These are phyloP conservation scores for Cucurbita ficifolia DNA, from an alignment of 306 rosid genomes.

Conservation along the genomic window DNA sequence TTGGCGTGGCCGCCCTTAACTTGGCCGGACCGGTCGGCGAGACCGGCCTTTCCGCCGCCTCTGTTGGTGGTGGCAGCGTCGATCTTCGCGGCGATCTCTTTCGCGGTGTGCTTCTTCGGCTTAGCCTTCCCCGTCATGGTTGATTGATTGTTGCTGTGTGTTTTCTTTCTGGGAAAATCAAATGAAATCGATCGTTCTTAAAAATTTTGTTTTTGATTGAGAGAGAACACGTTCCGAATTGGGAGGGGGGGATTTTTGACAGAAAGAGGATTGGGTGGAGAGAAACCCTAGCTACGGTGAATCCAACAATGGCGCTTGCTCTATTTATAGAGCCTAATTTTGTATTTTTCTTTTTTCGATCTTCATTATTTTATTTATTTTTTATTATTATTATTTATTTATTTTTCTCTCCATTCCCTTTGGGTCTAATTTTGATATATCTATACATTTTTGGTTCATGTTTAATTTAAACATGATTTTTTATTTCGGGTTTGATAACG, in stretches of 20 bases:
- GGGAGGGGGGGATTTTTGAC: neutral
- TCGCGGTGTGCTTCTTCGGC: slow-evolving; percentile 99
- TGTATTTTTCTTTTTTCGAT: too few species aligned
- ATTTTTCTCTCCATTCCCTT: too few species aligned
- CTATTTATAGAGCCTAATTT: slow-evolving; percentile 13
- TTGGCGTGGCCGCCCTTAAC: slow-evolving; percentile 95
- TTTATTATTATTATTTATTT: too few species aligned
- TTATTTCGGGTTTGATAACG: too few species aligned
- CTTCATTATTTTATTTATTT: too few species aligned
- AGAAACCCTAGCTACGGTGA: slow-evolving; percentile 4
- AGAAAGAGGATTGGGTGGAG: neutral
- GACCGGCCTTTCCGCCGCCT: slow-evolving; percentile 92
- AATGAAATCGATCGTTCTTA: neutral
- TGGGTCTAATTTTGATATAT: too few species aligned
- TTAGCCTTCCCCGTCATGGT: slow-evolving; percentile 92
- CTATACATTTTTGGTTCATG: too few species aligned
- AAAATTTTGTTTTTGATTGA: neutral
- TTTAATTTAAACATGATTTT: too few species aligned
- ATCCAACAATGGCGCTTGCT: neutral
- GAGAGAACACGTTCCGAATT: neutral
- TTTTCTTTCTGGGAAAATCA: neutral
- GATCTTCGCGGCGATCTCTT: slow-evolving; percentile 71
- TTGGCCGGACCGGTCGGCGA: slow-evolving; percentile 43
- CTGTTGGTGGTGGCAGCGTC: slow-evolving; percentile 92
- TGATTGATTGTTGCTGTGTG: neutral